Percentiles rank a stretch among this genome's conserved stretches.
phyloP scores from a whole-genome alignment of 163 green algal genomes.

The Scenedesmus sp. region DNA sequence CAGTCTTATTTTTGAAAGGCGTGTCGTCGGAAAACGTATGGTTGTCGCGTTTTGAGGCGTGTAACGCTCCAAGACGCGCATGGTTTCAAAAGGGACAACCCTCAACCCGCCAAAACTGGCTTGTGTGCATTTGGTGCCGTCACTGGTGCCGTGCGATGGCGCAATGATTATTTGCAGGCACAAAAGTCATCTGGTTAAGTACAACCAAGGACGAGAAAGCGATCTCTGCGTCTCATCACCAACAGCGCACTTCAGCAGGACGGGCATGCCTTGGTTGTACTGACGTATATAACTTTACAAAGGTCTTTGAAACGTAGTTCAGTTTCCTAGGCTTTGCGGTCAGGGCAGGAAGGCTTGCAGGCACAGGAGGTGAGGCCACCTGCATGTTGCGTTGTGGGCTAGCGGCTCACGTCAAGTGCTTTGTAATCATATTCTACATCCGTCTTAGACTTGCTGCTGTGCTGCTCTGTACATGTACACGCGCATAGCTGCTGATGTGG shows the following conservation, averaged over 20 bases:
- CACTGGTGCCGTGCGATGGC: neutral
- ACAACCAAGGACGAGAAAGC: neutral
- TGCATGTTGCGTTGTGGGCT: neutral
- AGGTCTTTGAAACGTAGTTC: neutral
- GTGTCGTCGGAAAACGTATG: neutral
- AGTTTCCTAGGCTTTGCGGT: neutral
- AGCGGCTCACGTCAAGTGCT: neutral
- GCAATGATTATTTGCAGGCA: neutral
- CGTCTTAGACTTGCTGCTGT: neutral
- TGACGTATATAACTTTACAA: neutral
- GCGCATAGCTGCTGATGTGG: conserved; percentile 13
- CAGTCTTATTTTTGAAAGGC: neutral
- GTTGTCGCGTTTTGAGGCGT: neutral
- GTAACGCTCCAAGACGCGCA: neutral
- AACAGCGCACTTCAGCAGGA: neutral
- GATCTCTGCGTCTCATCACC: neutral
- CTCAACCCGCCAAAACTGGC: neutral
- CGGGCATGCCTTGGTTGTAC: neutral
- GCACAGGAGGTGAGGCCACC: neutral
- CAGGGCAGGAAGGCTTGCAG: neutral
- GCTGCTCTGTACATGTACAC: neutral
- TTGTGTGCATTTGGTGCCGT: neutral
- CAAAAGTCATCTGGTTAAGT: neutral
- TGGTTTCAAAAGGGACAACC: conserved; percentile 3
- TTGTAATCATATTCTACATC: neutral